Evolutionary conservation across 1,284 basidiomycete genomes (phyloP).

Genomic region (Sanghuangporus weigelae): DNA sequence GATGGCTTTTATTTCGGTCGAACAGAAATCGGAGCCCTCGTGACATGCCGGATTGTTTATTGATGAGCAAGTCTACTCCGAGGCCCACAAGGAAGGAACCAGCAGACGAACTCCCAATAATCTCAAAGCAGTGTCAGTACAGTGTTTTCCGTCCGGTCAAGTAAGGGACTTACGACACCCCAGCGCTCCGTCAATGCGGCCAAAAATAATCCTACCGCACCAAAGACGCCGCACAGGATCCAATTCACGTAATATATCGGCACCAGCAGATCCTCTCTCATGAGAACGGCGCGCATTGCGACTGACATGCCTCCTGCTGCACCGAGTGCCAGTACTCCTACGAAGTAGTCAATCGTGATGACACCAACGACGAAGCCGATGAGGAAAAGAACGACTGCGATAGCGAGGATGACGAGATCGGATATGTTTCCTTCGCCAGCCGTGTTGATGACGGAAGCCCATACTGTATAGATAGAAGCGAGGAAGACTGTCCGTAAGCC

Average conservation of each 20-base stretch:
- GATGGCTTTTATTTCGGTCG: constrained; percentile 54
- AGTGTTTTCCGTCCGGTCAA: not conserved
- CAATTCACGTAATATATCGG: constrained; percentile 45
- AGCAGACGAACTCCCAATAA: constrained; percentile 46
- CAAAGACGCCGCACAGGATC: constrained; percentile 43
- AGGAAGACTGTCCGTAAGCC: constrained; percentile 6
- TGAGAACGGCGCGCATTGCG: constrained; percentile 48
- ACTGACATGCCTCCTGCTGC: constrained; percentile 50
- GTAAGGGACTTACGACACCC: constrained; percentile 43
- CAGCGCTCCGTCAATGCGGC: constrained; percentile 41
- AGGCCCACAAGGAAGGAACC: constrained; percentile 56
- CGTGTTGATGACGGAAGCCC: constrained; percentile 57
- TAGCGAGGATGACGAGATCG: constrained; percentile 44
- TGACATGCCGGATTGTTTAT: constrained; percentile 57
- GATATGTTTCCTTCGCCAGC: constrained; percentile 41
- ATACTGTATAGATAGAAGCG: constrained; percentile 33
- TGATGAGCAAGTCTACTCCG: constrained; percentile 49
- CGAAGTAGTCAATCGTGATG: constrained; percentile 41
- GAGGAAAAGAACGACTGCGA: constrained; percentile 44
- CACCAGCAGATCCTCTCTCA: constrained; percentile 46
- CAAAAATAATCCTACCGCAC: constrained; percentile 34
- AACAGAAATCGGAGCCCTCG: constrained; percentile 56
- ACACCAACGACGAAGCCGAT: constrained; percentile 48
- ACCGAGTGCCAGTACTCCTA: constrained; percentile 41
- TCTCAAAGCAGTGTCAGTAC: constrained; percentile 26